These are phyloP conservation scores for Nissolia schottii DNA, from an alignment of 306 rosid species.

Conservation along the genomic window DNA sequence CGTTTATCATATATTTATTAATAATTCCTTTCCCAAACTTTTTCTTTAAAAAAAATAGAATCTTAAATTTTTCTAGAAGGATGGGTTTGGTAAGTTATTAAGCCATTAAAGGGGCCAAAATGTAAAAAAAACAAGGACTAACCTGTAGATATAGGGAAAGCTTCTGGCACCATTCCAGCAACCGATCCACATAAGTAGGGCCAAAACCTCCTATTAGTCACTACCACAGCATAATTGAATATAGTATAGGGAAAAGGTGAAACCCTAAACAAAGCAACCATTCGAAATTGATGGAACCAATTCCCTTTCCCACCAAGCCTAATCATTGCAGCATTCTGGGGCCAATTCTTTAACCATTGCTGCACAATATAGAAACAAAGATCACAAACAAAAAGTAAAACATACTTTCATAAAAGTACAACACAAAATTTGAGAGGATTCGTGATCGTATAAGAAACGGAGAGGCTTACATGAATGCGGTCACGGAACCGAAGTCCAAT, in stretches of 20 bases:
- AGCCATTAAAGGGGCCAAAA: constrained; percentile 51
- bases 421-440: background rate
- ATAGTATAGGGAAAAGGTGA: constrained; percentile 98
- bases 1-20: background rate
- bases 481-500: constrained; percentile 81
- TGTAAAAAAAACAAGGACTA: constrained; percentile 21
- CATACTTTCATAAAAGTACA: background rate
- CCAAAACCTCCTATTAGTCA: constrained; percentile 89
- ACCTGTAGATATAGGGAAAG: constrained; percentile 95
- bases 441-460: background rate
- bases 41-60: background rate
- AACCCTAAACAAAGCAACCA: constrained; percentile 83
- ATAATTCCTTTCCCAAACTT: background rate
- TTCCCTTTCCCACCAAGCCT: constrained; percentile 94
- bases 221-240: constrained; percentile 89
- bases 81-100: constrained; percentile 2
- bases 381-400: constrained; percentile 5
- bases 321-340: constrained; percentile 78
- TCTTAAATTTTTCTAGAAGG: background rate
- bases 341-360: constrained; percentile 96
- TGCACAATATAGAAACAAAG: constrained; percentile 30
- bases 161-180: constrained; percentile 97
- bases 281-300: constrained; percentile 84
- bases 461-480: constrained; percentile 77
- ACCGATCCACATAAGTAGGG: constrained; percentile 91